Conservation (phyloP, 352 stramenopile species). For the Phytophthora fragariae region DNA sequence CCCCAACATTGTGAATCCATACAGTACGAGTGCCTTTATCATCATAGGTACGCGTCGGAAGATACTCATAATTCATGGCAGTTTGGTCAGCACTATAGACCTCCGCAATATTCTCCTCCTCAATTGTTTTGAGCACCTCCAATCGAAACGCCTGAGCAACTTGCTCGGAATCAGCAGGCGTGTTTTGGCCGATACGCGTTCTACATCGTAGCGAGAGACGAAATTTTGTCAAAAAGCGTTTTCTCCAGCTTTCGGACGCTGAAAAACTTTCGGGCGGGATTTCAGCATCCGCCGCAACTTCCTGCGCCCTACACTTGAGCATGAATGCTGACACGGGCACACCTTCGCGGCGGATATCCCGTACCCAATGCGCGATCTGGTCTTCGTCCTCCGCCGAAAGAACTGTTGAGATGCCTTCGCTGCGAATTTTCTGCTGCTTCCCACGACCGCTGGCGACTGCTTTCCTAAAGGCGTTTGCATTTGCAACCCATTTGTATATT, state of each 20-base stretch:
- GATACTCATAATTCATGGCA: constrained; percentile 31
- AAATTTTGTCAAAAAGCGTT: constrained; percentile 12
- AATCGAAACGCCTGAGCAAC: constrained; percentile 1
- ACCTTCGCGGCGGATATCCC: background rate
- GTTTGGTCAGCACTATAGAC: constrained; percentile 39
- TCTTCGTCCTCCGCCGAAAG: background rate
- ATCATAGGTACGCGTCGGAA: constrained; percentile 27
- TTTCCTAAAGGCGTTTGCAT: too few species aligned
- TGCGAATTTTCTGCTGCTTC: too few species aligned
- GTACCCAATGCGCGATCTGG: background rate
- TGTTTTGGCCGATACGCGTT: constrained; percentile 14
- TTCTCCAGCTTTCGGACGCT: constrained; percentile 4
- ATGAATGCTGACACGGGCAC: background rate
- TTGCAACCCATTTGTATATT: background rate
- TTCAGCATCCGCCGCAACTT: background rate
- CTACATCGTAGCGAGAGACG: constrained; percentile 1
- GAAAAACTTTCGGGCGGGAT: constrained; percentile 4
- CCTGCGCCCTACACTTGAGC: background rate
- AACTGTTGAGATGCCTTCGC: background rate
- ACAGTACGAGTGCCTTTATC: constrained; percentile 6
- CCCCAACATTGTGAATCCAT: constrained; percentile 27
- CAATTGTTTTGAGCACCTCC: constrained; percentile 1
- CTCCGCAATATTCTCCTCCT: constrained; percentile 9
- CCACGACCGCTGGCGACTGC: too few species aligned
- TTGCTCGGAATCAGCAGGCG: background rate